Evolutionary conservation across 176 grass and related monocot species (phyloP).

Genomic region (Carex scoparia): DNA sequence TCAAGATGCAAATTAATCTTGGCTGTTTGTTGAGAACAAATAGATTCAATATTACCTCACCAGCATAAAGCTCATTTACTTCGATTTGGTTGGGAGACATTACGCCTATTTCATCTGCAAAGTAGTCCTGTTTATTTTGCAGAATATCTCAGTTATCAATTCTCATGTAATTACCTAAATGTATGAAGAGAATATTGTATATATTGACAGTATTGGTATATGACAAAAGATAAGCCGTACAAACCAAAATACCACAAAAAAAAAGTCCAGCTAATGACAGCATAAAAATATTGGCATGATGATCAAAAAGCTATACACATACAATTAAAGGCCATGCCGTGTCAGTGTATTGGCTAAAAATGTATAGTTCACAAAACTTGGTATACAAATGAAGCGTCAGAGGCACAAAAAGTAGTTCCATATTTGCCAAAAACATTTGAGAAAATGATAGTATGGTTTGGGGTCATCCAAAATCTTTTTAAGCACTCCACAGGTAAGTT

Average conservation of each 20-base stretch:
- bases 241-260: not conserved
- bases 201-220: not conserved
- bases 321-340: not conserved
- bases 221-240: not conserved
- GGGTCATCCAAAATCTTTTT: not conserved
- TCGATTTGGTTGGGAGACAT: constrained; percentile 89
- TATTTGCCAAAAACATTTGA: not conserved
- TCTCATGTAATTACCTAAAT: not conserved
- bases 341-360: not conserved
- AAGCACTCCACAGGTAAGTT: not conserved
- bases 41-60: constrained; percentile 66
- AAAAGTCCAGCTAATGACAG: not conserved
- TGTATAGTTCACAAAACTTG: not conserved
- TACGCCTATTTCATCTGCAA: constrained; percentile 89
- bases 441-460: not conserved
- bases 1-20: constrained; percentile 2
- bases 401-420: not conserved
- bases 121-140: constrained; percentile 69
- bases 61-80: constrained; percentile 71
- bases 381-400: not conserved
- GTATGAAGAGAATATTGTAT: constrained; percentile 1
- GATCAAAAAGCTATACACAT: not conserved
- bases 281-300: not conserved
- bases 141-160: constrained; percentile 26
- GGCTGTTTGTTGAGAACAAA: constrained; percentile 13